phyloP scores from a whole-genome alignment of 345 rosid genomes.

The Salix udensis region DNA sequence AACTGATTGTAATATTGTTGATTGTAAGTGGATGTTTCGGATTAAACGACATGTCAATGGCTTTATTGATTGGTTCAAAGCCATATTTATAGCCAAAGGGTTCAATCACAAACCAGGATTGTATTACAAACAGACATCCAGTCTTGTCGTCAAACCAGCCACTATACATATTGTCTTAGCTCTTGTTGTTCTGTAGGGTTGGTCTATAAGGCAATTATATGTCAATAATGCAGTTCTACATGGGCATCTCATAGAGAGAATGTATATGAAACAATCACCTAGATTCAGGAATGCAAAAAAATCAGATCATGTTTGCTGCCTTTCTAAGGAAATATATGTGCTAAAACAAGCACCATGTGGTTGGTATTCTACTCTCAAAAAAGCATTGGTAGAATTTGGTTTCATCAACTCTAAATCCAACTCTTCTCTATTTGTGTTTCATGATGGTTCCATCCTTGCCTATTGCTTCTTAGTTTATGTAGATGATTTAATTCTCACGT shows the following conservation, averaged over 20 bases:
- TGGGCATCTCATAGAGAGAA: neutral
- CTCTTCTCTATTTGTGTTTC: neutral
- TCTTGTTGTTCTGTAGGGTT: neutral
- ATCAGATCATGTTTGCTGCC: neutral
- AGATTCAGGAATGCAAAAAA: neutral
- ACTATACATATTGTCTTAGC: rapidly evolving
- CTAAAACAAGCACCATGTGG: neutral
- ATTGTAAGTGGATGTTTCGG: neutral
- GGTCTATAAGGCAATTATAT: rapidly evolving
- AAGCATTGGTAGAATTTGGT: neutral
- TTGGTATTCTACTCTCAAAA: neutral
- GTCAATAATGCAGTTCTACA: neutral
- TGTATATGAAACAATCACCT: rapidly evolving
- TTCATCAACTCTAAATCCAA: neutral
- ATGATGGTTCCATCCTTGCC: neutral
- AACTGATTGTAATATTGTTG: neutral
- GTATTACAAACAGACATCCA: neutral
- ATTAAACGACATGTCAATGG: rapidly evolving
- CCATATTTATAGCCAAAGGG: neutral
- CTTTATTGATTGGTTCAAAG: rapidly evolving
- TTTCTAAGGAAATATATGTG: neutral
- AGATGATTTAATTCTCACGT: neutral
- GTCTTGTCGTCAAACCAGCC: rapidly evolving
- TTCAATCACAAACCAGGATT: neutral
- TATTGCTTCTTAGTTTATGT: neutral